Evolutionary conservation across 2,329 filamentous ascomycete species (phyloP).

Genomic region (Clonostachys byssicola): DNA sequence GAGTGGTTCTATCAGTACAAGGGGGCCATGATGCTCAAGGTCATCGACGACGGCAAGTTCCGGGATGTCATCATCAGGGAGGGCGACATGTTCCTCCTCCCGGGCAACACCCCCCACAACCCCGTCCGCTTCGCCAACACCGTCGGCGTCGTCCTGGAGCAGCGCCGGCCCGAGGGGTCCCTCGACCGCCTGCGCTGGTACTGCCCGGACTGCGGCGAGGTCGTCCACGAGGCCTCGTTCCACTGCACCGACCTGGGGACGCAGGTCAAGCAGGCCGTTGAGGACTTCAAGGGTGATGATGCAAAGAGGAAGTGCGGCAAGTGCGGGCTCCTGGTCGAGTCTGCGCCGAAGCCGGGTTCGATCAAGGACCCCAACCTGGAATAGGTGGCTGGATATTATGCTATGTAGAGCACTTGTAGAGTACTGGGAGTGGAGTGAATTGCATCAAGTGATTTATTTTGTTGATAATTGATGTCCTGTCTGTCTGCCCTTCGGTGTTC

Average conservation of each 20-base stretch:
- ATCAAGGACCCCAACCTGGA: conserved; percentile 55
- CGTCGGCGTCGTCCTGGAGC: conserved; percentile 90
- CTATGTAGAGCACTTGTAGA: background rate
- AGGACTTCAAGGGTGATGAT: conserved; percentile 67
- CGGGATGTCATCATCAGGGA: conserved; percentile 86
- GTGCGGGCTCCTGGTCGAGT: conserved; percentile 75
- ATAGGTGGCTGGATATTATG: background rate
- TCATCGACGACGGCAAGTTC: conserved; percentile 70
- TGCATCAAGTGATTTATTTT: too few relatives aligned
- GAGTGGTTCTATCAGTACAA: conserved; percentile 99
- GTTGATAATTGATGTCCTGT: too few relatives aligned
- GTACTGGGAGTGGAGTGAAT: background rate
- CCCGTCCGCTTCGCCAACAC: conserved; percentile 90
- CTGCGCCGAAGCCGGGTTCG: conserved; percentile 56
- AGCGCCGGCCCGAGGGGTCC: conserved; percentile 65
- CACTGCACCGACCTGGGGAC: conserved; percentile 87
- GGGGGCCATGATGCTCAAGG: conserved; percentile 90
- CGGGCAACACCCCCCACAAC: conserved; percentile 93
- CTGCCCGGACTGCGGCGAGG: conserved; percentile 62
- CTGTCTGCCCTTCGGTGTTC: too few relatives aligned
- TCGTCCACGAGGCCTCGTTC: conserved; percentile 85
- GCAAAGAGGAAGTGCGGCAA: conserved; percentile 68
- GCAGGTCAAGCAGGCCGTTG: conserved; percentile 90
- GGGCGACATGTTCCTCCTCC: conserved; percentile 90
- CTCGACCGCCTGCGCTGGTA: conserved; percentile 89